Conservation (phyloP, 75 land plant genomes). For the Sequoia sempervirens region DNA sequence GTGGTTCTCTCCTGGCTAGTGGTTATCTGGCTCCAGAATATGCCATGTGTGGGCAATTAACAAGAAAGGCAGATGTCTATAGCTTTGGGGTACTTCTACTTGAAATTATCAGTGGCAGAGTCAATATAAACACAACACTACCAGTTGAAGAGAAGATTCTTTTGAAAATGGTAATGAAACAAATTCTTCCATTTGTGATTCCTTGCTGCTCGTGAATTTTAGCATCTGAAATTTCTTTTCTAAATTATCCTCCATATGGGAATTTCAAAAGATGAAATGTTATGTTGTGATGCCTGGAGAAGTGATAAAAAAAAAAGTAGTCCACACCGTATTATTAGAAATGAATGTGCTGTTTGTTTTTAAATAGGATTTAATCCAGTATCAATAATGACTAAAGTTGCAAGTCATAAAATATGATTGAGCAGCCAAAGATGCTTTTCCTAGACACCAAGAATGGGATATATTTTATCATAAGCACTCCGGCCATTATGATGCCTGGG, state of each 20-base stretch:
- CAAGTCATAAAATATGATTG: neutral
- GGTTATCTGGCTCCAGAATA: too few species aligned
- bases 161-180: neutral
- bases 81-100: neutral
- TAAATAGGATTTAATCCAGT: too few species aligned
- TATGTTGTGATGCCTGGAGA: neutral
- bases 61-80: too few species aligned
- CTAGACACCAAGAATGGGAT: neutral
- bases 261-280: neutral
- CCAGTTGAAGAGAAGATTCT: neutral
- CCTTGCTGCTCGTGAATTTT: neutral
- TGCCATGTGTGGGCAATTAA: too few species aligned
- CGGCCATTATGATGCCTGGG: neutral
- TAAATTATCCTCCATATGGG: too few species aligned
- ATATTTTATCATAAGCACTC: neutral
- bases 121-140: neutral
- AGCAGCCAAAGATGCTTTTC: neutral
- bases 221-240: too few species aligned
- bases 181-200: neutral
- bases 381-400: neutral
- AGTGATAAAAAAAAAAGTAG: neutral
- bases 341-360: too few species aligned
- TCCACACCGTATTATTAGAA: neutral
- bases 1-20: too few species aligned
- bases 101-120: slow-evolving; percentile 8